Conservation (phyloP, 1,284 basidiomycete species). For the Malassezia nana region DNA sequence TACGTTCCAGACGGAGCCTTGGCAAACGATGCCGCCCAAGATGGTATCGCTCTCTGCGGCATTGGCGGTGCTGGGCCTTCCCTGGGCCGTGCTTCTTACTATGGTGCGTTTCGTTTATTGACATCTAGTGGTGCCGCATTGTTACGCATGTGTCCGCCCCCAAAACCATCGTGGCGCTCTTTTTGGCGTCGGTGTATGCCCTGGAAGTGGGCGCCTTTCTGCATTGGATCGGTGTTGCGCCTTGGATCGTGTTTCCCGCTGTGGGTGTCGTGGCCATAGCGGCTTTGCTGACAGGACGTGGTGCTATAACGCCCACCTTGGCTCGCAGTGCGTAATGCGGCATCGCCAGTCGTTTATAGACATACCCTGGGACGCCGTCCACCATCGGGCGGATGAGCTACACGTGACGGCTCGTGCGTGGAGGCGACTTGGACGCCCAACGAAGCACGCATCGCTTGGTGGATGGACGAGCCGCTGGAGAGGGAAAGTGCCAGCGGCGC, state of each 20-base stretch:
- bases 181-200: background rate
- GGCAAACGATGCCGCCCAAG: conserved; percentile 16
- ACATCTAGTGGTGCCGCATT: background rate
- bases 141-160: background rate
- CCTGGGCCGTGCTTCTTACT: conserved; percentile 4
- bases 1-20: conserved; percentile 16
- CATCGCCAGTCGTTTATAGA: background rate
- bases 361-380: background rate
- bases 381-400: too few species aligned
- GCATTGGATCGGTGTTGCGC: conserved; percentile 12
- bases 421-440: too few species aligned
- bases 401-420: too few species aligned
- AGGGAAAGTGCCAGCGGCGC: background rate
- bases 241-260: background rate
- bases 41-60: background rate
- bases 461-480: background rate
- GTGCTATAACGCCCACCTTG: background rate
- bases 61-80: background rate
- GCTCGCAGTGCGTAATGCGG: background rate
- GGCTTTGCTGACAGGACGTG: background rate
- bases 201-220: conserved; percentile 2
- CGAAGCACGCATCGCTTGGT: too few species aligned
- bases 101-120: background rate
- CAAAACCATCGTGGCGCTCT: background rate
- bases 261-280: background rate